These are phyloP conservation scores for Dysphania ambrosioides DNA, from an alignment of 148 eudicot genomes.

Conservation along the genomic window DNA sequence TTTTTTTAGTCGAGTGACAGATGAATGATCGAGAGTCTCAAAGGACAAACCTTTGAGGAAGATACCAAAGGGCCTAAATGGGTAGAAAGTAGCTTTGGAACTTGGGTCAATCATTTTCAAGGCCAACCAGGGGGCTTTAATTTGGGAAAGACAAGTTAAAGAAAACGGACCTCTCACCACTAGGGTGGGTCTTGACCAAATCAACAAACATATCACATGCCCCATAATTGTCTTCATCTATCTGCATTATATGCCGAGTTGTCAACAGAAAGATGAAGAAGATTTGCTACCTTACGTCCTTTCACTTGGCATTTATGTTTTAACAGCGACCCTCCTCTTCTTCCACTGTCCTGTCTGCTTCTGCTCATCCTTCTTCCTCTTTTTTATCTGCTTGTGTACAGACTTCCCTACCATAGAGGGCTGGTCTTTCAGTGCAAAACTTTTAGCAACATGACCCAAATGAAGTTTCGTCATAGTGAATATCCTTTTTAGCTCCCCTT, in stretches of 20 bases:
- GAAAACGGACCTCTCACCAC: conserved; percentile 20
- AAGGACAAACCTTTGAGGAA: not conserved
- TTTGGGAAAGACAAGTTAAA: conserved; percentile 8
- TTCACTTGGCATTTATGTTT: conserved; percentile 26
- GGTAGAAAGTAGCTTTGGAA: conserved; percentile 5
- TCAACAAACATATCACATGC: conserved; percentile 39
- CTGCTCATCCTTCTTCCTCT: conserved; percentile 68
- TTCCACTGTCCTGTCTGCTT: conserved; percentile 46
- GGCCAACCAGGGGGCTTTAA: conserved; percentile 17
- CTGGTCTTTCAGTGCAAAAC: conserved; percentile 81
- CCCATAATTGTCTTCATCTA: conserved; percentile 25
- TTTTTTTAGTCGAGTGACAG: not conserved
- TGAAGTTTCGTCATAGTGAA: conserved; percentile 89
- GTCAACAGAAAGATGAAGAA: conserved; percentile 29
- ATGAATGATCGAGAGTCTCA: not conserved
- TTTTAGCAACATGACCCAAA: conserved; percentile 84
- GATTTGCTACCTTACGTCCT: conserved; percentile 30
- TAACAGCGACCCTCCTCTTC: conserved; percentile 45
- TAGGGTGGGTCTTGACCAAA: conserved; percentile 19
- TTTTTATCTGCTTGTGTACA: conserved; percentile 49
- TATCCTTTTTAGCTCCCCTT: conserved; percentile 80
- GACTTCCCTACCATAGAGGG: conserved; percentile 78
- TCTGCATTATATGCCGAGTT: conserved; percentile 23
- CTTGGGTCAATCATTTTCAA: conserved; percentile 15
- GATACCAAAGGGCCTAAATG: not conserved